These are phyloP conservation scores for Rhizomucor pusillus DNA, from an alignment of 371 early-diverging fungal species.

Conservation along the genomic window DNA sequence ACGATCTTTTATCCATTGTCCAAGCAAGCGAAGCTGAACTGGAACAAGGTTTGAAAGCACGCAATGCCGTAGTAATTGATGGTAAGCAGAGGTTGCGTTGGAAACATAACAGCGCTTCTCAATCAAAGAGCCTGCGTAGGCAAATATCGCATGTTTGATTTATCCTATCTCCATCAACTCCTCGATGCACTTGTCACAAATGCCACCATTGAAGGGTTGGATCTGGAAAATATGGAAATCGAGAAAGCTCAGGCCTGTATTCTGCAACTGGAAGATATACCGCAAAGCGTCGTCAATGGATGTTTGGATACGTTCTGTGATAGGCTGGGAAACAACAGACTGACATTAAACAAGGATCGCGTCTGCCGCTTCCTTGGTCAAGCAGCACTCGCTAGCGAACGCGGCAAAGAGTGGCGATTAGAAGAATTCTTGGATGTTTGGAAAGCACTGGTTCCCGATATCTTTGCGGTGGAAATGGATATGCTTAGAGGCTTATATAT, in stretches of 20 bases:
- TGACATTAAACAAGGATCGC: conserved; percentile 23
- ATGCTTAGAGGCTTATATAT: conserved; percentile 35
- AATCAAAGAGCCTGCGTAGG: too few species aligned
- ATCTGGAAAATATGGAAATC: conserved; percentile 19
- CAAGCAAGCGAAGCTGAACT: conserved; percentile 57
- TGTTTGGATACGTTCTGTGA: conserved; percentile 31
- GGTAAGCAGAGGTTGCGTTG: conserved; percentile 26
- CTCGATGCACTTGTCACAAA: conserved; percentile 38
- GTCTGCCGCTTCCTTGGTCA: conserved; percentile 42
- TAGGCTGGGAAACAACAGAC: neutral
- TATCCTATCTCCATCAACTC: conserved; percentile 22
- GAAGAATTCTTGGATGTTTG: conserved; percentile 48
- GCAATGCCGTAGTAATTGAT: conserved; percentile 40
- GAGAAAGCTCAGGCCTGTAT: conserved; percentile 26
- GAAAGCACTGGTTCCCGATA: conserved; percentile 29
- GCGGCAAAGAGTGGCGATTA: conserved; percentile 46
- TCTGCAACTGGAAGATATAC: conserved; percentile 24
- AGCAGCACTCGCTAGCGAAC: conserved; percentile 19
- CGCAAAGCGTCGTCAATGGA: conserved; percentile 27
- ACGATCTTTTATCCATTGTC: conserved; percentile 34
- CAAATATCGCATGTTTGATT: conserved; percentile 35
- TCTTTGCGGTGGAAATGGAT: conserved; percentile 29
- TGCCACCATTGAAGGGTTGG: conserved; percentile 20
- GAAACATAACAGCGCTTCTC: too few species aligned
- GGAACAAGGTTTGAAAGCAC: conserved; percentile 25